Conservation (phyloP, 805 yeast species). For the Lachancea sp. region DNA sequence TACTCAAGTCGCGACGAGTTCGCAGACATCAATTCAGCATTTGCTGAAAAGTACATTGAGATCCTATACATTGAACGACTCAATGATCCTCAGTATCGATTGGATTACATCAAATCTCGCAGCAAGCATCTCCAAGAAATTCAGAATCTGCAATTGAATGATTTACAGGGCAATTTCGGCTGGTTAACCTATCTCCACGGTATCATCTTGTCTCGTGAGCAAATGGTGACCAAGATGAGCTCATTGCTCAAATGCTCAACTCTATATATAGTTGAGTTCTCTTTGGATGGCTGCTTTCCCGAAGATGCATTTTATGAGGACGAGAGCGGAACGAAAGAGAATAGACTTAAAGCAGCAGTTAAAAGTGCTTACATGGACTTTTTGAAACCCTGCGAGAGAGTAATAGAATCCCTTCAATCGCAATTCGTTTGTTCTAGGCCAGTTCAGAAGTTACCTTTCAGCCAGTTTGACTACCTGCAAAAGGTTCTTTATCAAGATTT, state of each 20-base stretch:
- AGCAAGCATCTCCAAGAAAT: slow-evolving; percentile 6
- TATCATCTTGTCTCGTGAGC: slow-evolving; percentile 13
- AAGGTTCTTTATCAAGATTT: slow-evolving; percentile 6
- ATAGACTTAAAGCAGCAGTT: slow-evolving; percentile 1
- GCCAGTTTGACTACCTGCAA: slow-evolving; percentile 1
- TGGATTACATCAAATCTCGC: slow-evolving; percentile 11
- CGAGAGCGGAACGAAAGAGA: background rate
- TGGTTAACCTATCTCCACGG: slow-evolving; percentile 15
- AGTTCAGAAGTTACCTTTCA: background rate
- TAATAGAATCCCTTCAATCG: background rate
- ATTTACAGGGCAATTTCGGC: slow-evolving; percentile 10
- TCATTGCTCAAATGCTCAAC: slow-evolving; percentile 18
- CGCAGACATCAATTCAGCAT: slow-evolving; percentile 15
- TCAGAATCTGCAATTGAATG: slow-evolving; percentile 13
- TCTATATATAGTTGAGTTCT: slow-evolving; percentile 15
- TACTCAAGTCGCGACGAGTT: slow-evolving; percentile 21
- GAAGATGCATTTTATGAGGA: background rate
- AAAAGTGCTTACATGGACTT: slow-evolving; percentile 1
- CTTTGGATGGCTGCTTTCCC: slow-evolving; percentile 2
- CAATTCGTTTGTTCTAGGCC: slow-evolving; percentile 3
- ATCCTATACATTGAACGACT: slow-evolving; percentile 14
- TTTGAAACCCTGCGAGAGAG: slow-evolving; percentile 3
- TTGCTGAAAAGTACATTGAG: slow-evolving; percentile 18
- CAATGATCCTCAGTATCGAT: slow-evolving; percentile 9
- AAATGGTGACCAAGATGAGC: slow-evolving; percentile 12